These are phyloP conservation scores for Casuarina equisetifolia DNA, from an alignment of 306 rosid species.

Conservation along the genomic window DNA sequence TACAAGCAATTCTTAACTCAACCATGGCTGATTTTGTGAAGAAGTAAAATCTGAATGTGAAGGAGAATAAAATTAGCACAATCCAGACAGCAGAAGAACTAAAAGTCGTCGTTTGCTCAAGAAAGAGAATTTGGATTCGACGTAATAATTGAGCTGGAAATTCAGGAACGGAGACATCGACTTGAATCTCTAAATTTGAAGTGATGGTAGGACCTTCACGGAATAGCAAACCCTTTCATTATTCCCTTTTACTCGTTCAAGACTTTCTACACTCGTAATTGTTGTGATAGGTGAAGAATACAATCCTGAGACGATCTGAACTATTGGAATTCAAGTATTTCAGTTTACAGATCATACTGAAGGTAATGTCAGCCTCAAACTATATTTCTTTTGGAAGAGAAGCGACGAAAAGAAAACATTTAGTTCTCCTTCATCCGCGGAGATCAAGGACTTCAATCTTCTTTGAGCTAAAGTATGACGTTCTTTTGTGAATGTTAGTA, in stretches of 20 bases:
- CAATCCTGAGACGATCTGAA: too few relatives aligned
- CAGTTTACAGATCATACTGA: too few relatives aligned
- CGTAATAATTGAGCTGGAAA: slow-evolving; percentile 57
- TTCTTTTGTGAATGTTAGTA: too few relatives aligned
- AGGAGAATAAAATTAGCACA: slow-evolving; percentile 72
- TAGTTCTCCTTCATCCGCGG: too few relatives aligned
- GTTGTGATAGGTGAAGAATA: too few relatives aligned
- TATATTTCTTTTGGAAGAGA: too few relatives aligned
- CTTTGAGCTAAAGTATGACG: too few relatives aligned
- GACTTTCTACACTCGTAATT: neutral
- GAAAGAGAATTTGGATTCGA: slow-evolving; percentile 71
- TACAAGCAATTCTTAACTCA: slow-evolving; percentile 79
- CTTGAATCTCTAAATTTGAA: slow-evolving; percentile 6
- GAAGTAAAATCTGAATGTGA: slow-evolving; percentile 70
- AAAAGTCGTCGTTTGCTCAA: slow-evolving; percentile 47
- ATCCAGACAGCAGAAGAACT: slow-evolving; percentile 66
- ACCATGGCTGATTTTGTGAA: slow-evolving; percentile 67
- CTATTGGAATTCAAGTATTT: too few relatives aligned
- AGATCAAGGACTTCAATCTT: too few relatives aligned
- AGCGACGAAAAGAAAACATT: too few relatives aligned
- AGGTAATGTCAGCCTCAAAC: too few relatives aligned
- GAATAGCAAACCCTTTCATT: neutral
- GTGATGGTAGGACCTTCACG: neutral
- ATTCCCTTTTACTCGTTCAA: neutral
- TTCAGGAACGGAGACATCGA: slow-evolving; percentile 29